phyloP scores from a whole-genome alignment of 2,329 filamentous ascomycete genomes.

The Cladophialophora exuberans region DNA sequence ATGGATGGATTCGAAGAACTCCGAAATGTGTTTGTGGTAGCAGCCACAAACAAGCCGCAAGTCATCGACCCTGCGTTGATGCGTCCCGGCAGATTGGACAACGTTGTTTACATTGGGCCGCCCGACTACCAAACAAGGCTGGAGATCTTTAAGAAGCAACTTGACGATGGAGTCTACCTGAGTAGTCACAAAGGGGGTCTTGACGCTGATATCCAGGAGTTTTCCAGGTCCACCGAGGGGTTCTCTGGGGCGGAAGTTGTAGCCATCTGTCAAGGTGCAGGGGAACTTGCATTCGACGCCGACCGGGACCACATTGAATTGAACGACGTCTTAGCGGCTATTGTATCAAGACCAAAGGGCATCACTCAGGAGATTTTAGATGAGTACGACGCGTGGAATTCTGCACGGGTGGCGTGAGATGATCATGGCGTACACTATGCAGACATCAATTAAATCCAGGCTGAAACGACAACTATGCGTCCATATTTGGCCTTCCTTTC shows the following conservation, averaged over 20 bases:
- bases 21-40: constrained; percentile 81
- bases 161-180: constrained; percentile 56
- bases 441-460: too few relatives aligned
- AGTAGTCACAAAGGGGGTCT: constrained; percentile 62
- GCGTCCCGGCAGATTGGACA: constrained; percentile 82
- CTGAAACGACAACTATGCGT: constrained; percentile 2
- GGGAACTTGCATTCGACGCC: constrained; percentile 55
- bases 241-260: constrained; percentile 86
- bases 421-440: neutral
- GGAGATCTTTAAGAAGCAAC: constrained; percentile 74
- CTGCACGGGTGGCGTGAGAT: constrained; percentile 20
- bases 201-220: constrained; percentile 57
- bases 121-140: constrained; percentile 73
- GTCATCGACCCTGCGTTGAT: constrained; percentile 83
- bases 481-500: constrained; percentile 31
- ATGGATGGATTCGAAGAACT: constrained; percentile 93
- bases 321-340: constrained; percentile 51
- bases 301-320: constrained; percentile 44
- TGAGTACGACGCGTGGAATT: constrained; percentile 32
- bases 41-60: constrained; percentile 89
- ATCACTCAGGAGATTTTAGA: constrained; percentile 30
- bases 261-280: constrained; percentile 58
- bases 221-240: constrained; percentile 67
- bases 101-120: constrained; percentile 81
- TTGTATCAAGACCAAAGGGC: constrained; percentile 39